Base-by-base conservation (phyloP, 139 green algal species). In the Asterochloris erici region DNA sequence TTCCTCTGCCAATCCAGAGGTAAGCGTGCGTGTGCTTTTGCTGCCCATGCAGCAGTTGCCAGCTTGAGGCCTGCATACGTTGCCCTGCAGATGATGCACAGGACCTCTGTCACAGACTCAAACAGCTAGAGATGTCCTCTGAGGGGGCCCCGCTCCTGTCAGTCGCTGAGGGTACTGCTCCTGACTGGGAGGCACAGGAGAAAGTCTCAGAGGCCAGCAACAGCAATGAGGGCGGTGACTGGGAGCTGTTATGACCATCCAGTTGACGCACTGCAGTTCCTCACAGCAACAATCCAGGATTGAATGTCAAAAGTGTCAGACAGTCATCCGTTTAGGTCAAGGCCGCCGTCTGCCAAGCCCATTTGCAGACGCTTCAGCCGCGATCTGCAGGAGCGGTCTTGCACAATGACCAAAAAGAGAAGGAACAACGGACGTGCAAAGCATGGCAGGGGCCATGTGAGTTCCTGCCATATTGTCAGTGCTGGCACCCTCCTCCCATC, bases 321-420 rank as follows among this genome's bases (percentile, higher is more conserved):
- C 38, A 6, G 38, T 54, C 38, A 54, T 54, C 38, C 38, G 38
- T 54, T 54, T 54, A 54, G 38, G 38, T 54, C 38, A 54, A 54
- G 38, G 38, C 38, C 38, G 38, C 38, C 38, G 38, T 54, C 38
- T 54, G 38, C 38, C 38, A 2, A 54, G 38, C 38, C 38, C 38
- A 54, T 54, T 54, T 54, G 38, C 38, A 54, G 38, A 54, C 38
- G 38, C 38, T 54, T 54, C 38, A 54, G 38, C 38, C 38, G 38
- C 38, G 38, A 54, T 54, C 38, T 71, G 19, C 6, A 9, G 66
- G 66, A 26, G 21, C 66, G 17, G 66, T 71, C 66, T 23, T 26
- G 63, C 83, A 93, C 80, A n/a, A 96, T 96, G 94, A 95, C 90
- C 60, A 97, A 97, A 85, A 98, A 98, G 90, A 86, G 94, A 62